Base-by-base conservation (phyloP, 2,329 filamentous ascomycete species). In the Penicillium sp. region DNA sequence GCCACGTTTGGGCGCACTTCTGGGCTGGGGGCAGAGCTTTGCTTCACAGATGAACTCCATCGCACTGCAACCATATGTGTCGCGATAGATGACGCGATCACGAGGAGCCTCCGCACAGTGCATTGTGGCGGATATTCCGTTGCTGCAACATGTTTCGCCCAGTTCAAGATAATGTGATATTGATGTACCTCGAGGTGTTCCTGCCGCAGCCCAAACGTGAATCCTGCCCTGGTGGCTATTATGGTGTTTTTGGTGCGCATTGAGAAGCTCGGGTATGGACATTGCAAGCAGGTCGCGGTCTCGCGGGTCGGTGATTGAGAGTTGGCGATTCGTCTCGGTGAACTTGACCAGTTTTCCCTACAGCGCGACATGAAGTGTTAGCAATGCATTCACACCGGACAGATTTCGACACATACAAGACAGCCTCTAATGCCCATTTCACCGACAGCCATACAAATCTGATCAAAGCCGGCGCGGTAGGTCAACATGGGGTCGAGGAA, bases 191-290 rank as follows among this genome's bases (percentile, higher is more conserved):
- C 76, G 65, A 6, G 76, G 76, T 23, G 76, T 79, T 4, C 74
- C 73, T 7, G 71, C 70, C 1, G 75, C 71, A 15, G 73, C 69
- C 76, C 76, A 79, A n/a, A 78, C 70, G 39, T 62, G 52, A 21
- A 60, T 83, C 75, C 75, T 82, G 80, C 38, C 79, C 80, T 36
- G 73, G 78, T 9, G 46, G 0, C 55, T 49, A 2, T 33, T 16
- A 12, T 67, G 55, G 28, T 63, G 59, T 45, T 50, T 45, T 3
- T 45, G 18, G 34, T 68, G 63, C 3, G 61, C 56, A 6, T 56
- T 47, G 0, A 67, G 18, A 2, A 66, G 62, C 2, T 59, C 52
- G 1, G 58, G 58, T 2, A 68, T 62, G 3, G 65, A 69, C 66
- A 67, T 68, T 28, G 55, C 54, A 5, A 64, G 54, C 10, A 63